Base-by-base conservation (phyloP, 1,284 basidiomycete species). In the Fomitopsis betulina region DNA sequence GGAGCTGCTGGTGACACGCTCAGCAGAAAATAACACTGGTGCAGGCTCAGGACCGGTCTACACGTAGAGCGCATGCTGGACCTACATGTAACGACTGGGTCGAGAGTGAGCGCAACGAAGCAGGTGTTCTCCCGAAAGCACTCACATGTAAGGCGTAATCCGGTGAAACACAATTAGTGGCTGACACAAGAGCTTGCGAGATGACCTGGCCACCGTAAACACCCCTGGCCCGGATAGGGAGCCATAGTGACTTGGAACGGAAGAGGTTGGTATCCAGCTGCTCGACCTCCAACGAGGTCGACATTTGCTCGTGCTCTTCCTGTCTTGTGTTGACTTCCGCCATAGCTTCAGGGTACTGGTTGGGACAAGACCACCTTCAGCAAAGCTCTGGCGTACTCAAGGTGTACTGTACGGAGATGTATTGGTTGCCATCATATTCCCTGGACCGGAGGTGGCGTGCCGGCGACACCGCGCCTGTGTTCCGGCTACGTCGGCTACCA, bases 141-240 rank as follows among this genome's bases (percentile, higher is more conserved):
- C 87, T 75, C 66, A 91, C 89, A 75, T 94, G 90, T 25, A 95
- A 75, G 17, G 82, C 81, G 69, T 84, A 87, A n/a, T 75, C 76
- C 19, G 83, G 74, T 55, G 85, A 76, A 1, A 95, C 86, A 50
- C 87, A 88, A 62, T 85, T 84, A 23, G 88, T 88, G 5, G 93
- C 92, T 13, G 91, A 85, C 15, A 90, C 83, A 32, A 94, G 76
- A 5, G 91, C 91, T 68, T 95, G 93, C 9, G 89, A 94, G 63
- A 96, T 94, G 59, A 96, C 93, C 70, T 92, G 90, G 63, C 94
- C 94, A 56, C 94, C 94, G 66, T 93, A 96, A 5, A 93, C 93
- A 25, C 93, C 93, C 60, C 93, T 80, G 19, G 83, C 82, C 19
- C 80, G 77, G 10, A 73, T 70, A 0, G 91, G 92, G 15, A 85